Evolutionary conservation across 176 grass and related monocot species (phyloP).

Genomic region (Triticum turgidum): DNA sequence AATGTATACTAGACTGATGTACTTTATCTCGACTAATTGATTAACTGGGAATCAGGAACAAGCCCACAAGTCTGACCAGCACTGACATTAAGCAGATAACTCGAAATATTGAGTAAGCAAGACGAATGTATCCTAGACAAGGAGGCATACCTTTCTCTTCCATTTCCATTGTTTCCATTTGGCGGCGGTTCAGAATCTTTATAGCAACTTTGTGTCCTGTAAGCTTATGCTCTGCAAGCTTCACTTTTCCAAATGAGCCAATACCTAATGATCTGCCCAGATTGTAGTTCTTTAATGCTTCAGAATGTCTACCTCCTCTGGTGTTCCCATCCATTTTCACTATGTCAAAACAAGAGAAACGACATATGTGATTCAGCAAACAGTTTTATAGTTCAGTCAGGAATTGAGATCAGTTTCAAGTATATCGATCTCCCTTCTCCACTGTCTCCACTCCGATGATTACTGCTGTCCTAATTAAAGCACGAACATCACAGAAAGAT

Average conservation of each 20-base stretch:
- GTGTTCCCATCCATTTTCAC: constrained; percentile 64
- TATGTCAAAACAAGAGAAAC: constrained; percentile 17
- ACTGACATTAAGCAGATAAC: background rate
- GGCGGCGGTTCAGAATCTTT: constrained; percentile 73
- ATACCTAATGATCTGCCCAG: constrained; percentile 78
- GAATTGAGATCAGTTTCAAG: background rate
- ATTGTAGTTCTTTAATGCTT: constrained; percentile 73
- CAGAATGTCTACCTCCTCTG: constrained; percentile 49
- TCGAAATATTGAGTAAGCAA: no score
- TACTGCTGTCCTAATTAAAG: no score
- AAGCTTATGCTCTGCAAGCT: constrained; percentile 82
- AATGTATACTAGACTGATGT: background rate
- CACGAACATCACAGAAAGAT: no score
- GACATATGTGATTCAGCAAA: constrained; percentile 1
- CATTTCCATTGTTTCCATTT: constrained; percentile 83
- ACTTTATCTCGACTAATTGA: background rate
- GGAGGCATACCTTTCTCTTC: constrained; percentile 76
- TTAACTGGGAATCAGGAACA: background rate
- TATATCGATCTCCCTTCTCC: no score
- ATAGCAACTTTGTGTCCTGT: constrained; percentile 84
- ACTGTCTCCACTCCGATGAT: no score
- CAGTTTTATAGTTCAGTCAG: background rate
- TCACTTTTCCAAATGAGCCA: constrained; percentile 89
- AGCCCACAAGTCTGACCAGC: background rate
- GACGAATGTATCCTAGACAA: background rate